phyloP scores from a whole-genome alignment of 257 asterid genomes.

The Scutellaria galericulata region DNA sequence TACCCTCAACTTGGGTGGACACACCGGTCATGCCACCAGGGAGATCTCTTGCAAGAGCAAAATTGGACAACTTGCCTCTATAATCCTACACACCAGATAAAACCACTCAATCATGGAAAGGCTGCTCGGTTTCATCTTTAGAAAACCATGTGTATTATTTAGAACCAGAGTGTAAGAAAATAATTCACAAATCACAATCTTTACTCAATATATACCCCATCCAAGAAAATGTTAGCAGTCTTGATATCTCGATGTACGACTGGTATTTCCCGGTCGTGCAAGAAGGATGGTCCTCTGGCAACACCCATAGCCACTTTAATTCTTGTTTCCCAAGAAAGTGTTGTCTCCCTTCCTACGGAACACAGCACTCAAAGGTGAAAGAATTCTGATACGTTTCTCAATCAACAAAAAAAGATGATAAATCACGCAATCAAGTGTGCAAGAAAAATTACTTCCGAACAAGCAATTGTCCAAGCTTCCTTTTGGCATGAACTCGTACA shows the following conservation, averaged over 20 bases:
- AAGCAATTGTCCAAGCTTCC: slow-evolving; percentile 32
- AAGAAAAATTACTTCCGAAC: slow-evolving; percentile 11
- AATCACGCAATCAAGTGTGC: background rate
- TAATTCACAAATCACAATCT: background rate
- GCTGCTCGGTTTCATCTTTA: background rate
- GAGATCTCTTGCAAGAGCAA: slow-evolving; percentile 54
- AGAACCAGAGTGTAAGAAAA: too few species aligned
- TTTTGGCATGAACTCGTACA: slow-evolving; percentile 29
- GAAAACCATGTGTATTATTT: background rate
- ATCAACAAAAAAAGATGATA: background rate
- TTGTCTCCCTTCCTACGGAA: slow-evolving; percentile 6
- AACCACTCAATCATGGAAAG: background rate
- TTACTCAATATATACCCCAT: background rate
- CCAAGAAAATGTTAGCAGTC: slow-evolving; percentile 23
- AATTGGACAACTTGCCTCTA: slow-evolving; percentile 53
- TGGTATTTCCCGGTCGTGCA: slow-evolving; percentile 26
- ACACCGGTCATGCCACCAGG: slow-evolving; percentile 52
- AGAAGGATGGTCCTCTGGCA: slow-evolving; percentile 34
- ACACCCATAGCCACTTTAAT: slow-evolving; percentile 32
- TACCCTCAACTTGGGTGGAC: slow-evolving; percentile 53
- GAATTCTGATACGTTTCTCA: too few species aligned
- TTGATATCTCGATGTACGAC: slow-evolving; percentile 3
- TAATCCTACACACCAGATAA: slow-evolving; percentile 47
- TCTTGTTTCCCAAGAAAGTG: slow-evolving; percentile 34
- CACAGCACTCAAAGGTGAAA: background rate